Percentiles rank a stretch among this genome's conserved stretches.
Evolutionary conservation across 441 rosid species (phyloP).

Genomic region (Theobroma grandiflorum): DNA sequence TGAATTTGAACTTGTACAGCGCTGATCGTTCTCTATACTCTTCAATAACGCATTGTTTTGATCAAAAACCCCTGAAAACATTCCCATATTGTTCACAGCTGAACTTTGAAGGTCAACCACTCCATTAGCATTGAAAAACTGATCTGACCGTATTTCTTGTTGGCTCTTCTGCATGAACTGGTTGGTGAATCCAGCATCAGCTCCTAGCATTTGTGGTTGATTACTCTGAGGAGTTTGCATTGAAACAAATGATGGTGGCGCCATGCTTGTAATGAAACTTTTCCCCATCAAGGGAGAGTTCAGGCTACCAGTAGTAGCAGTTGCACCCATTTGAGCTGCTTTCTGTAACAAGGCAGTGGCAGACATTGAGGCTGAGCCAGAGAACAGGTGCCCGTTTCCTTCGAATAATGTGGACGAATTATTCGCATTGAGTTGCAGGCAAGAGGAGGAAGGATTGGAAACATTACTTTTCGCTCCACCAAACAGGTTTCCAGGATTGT

Average conservation of each 20-base stretch:
- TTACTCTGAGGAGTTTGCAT: constrained; percentile 20
- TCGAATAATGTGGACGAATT: constrained; percentile 31
- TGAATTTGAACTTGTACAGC: constrained; percentile 14
- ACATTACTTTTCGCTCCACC: constrained; percentile 39
- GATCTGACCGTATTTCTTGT: background rate
- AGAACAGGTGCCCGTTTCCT: constrained; percentile 22
- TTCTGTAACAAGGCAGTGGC: constrained; percentile 68
- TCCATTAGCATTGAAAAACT: constrained; percentile 36
- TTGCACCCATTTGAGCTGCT: constrained; percentile 68
- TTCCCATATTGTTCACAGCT: constrained; percentile 46
- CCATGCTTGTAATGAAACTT: constrained; percentile 43
- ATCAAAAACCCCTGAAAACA: constrained; percentile 45
- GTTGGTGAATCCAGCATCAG: constrained; percentile 25
- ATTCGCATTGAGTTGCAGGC: constrained; percentile 36
- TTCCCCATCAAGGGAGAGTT: constrained; percentile 42
- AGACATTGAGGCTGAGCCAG: constrained; percentile 45
- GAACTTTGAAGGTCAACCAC: constrained; percentile 11
- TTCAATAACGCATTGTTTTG: constrained; percentile 41
- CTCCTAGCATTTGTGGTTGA: constrained; percentile 14
- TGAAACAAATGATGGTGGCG: constrained; percentile 38
- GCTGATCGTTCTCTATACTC: constrained; percentile 27
- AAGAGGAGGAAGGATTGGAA: constrained; percentile 29
- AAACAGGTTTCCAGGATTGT: constrained; percentile 48
- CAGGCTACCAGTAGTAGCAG: constrained; percentile 32
- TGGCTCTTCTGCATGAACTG: constrained; percentile 29